Conservation (phyloP, 192 early-diverging fungal species). For the Paraglomus occultum region DNA sequence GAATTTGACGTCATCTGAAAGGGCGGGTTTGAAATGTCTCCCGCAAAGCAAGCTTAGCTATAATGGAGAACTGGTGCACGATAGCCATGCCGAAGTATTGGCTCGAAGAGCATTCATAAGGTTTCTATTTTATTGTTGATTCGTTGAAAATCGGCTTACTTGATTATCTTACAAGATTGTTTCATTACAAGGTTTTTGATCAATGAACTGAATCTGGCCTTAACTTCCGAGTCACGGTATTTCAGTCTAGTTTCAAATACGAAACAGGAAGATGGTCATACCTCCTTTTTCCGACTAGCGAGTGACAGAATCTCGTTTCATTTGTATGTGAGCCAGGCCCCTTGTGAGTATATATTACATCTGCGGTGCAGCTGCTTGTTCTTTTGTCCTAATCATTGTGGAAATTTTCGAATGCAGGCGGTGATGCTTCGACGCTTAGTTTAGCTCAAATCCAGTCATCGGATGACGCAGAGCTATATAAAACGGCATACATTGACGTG, state of each 20-base stretch:
- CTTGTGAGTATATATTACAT: constrained; percentile 66
- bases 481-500: not conserved
- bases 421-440: constrained; percentile 74
- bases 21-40: constrained; percentile 87
- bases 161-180: not conserved
- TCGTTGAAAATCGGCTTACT: not conserved
- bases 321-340: constrained; percentile 74
- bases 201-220: constrained; percentile 7
- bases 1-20: constrained; percentile 26
- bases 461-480: not conserved
- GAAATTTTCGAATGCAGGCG: constrained; percentile 45
- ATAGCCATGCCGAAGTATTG: constrained; percentile 89
- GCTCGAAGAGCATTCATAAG: constrained; percentile 73
- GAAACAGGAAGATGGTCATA: constrained; percentile 29
- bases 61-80: constrained; percentile 69
- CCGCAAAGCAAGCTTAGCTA: constrained; percentile 52
- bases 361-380: not conserved
- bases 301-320: constrained; percentile 48
- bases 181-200: constrained; percentile 9
- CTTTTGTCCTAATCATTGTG: not conserved
- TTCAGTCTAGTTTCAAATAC: constrained; percentile 12
- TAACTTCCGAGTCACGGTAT: constrained; percentile 36
- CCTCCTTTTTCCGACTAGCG: constrained; percentile 26
- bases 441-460: constrained; percentile 33
- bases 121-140: constrained; percentile 38